A percentile compares a stretch with the other conserved stretches of the same genome.
These are phyloP conservation scores for Mortierella sp. DNA, from an alignment of 371 early-diverging fungal species.

Conservation along the genomic window DNA sequence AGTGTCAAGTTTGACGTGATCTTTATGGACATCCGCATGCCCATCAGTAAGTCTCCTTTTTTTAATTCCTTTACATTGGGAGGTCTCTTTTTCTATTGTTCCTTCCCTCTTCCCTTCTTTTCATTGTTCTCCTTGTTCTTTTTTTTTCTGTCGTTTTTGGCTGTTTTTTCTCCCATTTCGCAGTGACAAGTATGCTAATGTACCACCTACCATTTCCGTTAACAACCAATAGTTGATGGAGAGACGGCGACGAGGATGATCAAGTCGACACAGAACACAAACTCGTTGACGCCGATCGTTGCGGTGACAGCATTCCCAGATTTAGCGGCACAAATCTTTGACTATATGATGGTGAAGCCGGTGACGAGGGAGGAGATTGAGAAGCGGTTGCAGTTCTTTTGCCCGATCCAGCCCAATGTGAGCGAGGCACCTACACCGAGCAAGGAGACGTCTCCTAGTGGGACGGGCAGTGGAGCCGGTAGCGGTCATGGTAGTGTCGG, in stretches of 20 bases:
- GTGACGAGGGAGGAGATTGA: constrained; percentile 74
- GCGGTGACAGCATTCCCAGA: constrained; percentile 82
- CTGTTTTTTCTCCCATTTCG: too few species aligned
- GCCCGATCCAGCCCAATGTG: constrained; percentile 50
- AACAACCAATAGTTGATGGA: constrained; percentile 79
- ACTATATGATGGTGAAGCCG: constrained; percentile 81
- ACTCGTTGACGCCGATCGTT: constrained; percentile 79
- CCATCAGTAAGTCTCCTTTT: constrained; percentile 77
- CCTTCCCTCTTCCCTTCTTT: not conserved
- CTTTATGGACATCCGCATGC: constrained; percentile 95
- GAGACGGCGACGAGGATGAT: constrained; percentile 95
- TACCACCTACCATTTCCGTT: not conserved
- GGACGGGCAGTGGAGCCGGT: not conserved
- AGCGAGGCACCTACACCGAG: constrained; percentile 44
- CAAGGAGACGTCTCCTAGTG: constrained; percentile 23
- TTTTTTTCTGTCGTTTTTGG: too few species aligned
- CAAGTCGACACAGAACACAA: constrained; percentile 89
- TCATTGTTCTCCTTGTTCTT: not conserved
- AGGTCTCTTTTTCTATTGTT: constrained; percentile 2
- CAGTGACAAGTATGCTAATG: too few species aligned
- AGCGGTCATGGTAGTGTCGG: not conserved
- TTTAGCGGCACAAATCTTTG: constrained; percentile 73
- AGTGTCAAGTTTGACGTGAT: constrained; percentile 91
- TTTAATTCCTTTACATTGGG: not conserved
- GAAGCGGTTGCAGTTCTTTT: constrained; percentile 66